A percentile compares a stretch with the other conserved stretches of the same genome.
These are phyloP conservation scores for Ophiosphaerella narmari DNA, from an alignment of 2,329 filamentous ascomycete genomes.

Conservation along the genomic window DNA sequence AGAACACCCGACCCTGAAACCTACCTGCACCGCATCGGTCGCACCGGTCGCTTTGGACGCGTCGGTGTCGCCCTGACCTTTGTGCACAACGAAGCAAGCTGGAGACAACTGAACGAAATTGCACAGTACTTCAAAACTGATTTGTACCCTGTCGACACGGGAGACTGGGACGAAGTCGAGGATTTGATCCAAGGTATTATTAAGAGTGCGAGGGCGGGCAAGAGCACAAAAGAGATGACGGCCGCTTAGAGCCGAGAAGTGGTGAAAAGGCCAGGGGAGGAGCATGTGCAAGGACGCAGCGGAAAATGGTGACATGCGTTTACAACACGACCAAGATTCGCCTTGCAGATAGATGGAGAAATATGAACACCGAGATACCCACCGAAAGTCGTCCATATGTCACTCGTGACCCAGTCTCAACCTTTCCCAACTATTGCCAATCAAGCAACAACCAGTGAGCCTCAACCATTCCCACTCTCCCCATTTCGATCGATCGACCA, in stretches of 20 bases:
- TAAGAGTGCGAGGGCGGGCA: slow-evolving; percentile 48
- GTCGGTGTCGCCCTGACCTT: slow-evolving; percentile 96
- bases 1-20: slow-evolving; percentile 81
- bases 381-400: neutral
- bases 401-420: neutral
- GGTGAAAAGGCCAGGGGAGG: neutral
- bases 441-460: too few species aligned
- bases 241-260: neutral
- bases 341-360: slow-evolving; percentile 9
- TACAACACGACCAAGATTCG: neutral
- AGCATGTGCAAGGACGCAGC: neutral
- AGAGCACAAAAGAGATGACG: slow-evolving; percentile 47
- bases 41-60: slow-evolving; percentile 94
- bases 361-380: slow-evolving; percentile 30
- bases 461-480: too few species aligned
- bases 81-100: slow-evolving; percentile 84
- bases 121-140: slow-evolving; percentile 78
- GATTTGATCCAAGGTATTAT: slow-evolving; percentile 72
- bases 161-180: slow-evolving; percentile 92
- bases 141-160: slow-evolving; percentile 78
- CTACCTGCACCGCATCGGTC: slow-evolving; percentile 96
- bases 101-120: slow-evolving; percentile 78
- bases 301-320: neutral
- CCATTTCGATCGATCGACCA: neutral
- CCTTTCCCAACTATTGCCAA: neutral